Evolutionary conservation across 2,329 filamentous ascomycete genomes (phyloP), one percentile per base, ranked within the genome.

Genomic region (Colletotrichum noveboracense): DNA sequence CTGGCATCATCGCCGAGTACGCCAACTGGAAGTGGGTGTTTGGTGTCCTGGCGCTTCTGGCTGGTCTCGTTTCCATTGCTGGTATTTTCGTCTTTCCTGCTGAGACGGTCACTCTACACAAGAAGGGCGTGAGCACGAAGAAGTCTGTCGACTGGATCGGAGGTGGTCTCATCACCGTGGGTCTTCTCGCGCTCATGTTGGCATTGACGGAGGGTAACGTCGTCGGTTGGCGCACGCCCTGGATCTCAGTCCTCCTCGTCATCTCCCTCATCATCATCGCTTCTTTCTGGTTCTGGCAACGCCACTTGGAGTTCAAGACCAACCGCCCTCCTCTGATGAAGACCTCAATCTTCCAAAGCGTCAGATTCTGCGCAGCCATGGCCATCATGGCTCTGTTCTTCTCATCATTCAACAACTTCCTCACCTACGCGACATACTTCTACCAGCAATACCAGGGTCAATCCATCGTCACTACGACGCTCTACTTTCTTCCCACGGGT

Each of bases 131-230:
- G 74, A 81, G 79, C 26, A 78, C 86, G 74, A 86, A 88, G 70
- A 85, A 86, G 26, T 86, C 88, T 0, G 87, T 94, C 3, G 93
- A 95, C 82, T 94, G 93, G 93, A 83, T 92, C 12, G 93, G 93
- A 6, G 93, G 91, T 0, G 85, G 88, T 0, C 85, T 94, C 55
- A 88, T 94, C 77, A 94, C 93, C 0, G 81, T 87, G 2, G 91
- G 91, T 0, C 86, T 94, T 5, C 83, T 94, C 10, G 88, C 91
- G 0, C 86, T 95, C 12, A 86, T 94, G 43, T 93, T 94, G 75
- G 91, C 92, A 1, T 85, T 95, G 32, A 93, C 93, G 0, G 90
- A 94, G 80, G 93, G 93, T 24, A 94, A 94, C 77, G 90, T 93
- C 0, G 90, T 92, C 3, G 93, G 93, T 7, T 95, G 93, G 93